A percentile compares a stretch with the other conserved stretches of the same genome.
These are phyloP conservation scores for Aspergillus hiratsukae DNA, from an alignment of 2,329 filamentous ascomycete species.

Conservation along the genomic window DNA sequence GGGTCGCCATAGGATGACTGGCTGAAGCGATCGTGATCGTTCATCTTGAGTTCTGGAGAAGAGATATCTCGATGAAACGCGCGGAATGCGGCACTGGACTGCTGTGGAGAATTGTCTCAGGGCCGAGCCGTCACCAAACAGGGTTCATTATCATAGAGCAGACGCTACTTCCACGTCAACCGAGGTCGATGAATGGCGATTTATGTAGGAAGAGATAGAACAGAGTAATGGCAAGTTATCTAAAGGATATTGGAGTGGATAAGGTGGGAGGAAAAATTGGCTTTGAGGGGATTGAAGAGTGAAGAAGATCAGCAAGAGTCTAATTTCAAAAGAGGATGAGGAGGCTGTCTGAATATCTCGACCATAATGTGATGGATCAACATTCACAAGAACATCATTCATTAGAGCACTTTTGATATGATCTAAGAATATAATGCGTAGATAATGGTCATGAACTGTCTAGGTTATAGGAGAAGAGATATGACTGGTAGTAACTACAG, in stretches of 20 bases:
- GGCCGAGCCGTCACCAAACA: constrained; percentile 14
- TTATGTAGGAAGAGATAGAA: neutral
- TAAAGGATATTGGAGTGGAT: neutral
- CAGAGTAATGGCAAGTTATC: neutral
- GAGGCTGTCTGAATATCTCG: neutral
- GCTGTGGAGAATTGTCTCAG: constrained; percentile 9
- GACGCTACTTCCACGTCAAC: neutral
- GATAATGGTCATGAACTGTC: neutral
- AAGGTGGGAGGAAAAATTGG: neutral
- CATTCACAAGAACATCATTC: neutral
- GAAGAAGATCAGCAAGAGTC: neutral
- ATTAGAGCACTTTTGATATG: neutral
- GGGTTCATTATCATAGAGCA: constrained; percentile 12
- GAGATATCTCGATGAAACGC: constrained; percentile 3
- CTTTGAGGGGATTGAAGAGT: neutral
- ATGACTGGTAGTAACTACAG: neutral
- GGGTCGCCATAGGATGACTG: constrained; percentile 40
- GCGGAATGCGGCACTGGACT: neutral
- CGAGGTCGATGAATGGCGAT: neutral
- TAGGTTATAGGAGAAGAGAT: neutral
- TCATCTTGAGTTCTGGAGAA: constrained; percentile 25
- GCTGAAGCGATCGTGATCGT: constrained; percentile 35
- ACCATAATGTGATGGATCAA: neutral
- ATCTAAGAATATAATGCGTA: neutral
- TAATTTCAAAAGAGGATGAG: neutral